phyloP scores from a whole-genome alignment of 2,329 filamentous ascomycete genomes.

The Colletotrichum chrysophilum region DNA sequence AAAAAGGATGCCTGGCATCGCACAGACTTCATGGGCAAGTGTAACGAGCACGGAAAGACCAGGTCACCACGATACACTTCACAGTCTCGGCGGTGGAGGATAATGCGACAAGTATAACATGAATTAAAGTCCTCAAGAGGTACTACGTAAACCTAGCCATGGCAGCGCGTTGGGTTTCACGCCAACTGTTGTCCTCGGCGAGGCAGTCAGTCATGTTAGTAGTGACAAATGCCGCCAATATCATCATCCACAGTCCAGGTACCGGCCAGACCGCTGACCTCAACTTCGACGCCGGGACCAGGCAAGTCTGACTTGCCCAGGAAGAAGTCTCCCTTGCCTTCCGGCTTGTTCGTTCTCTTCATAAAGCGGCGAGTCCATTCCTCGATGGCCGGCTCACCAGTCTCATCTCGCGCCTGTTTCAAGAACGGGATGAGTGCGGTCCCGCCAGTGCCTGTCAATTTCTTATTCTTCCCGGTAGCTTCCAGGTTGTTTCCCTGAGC shows the following conservation, averaged over 20 bases:
- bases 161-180: not conserved
- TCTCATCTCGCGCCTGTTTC: constrained; percentile 96
- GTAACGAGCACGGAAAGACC: not conserved
- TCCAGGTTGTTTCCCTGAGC: constrained; percentile 13
- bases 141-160: not conserved
- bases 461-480: constrained; percentile 48
- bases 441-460: constrained; percentile 88
- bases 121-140: not conserved
- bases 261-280: constrained; percentile 74
- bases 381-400: constrained; percentile 85
- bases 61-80: not conserved
- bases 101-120: not conserved
- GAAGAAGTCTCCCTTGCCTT: constrained; percentile 63
- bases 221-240: constrained; percentile 68
- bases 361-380: constrained; percentile 65
- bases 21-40: not conserved
- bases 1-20: not conserved
- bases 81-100: not conserved
- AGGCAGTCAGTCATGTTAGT: constrained; percentile 35
- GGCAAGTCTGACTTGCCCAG: constrained; percentile 53
- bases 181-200: not conserved
- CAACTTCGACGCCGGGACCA: constrained; percentile 47
- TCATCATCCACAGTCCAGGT: constrained; percentile 89
- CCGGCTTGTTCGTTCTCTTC: constrained; percentile 53
- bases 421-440: constrained; percentile 94